phyloP scores from a whole-genome alignment of 805 yeast species.

The Deakozyma indianensis region DNA sequence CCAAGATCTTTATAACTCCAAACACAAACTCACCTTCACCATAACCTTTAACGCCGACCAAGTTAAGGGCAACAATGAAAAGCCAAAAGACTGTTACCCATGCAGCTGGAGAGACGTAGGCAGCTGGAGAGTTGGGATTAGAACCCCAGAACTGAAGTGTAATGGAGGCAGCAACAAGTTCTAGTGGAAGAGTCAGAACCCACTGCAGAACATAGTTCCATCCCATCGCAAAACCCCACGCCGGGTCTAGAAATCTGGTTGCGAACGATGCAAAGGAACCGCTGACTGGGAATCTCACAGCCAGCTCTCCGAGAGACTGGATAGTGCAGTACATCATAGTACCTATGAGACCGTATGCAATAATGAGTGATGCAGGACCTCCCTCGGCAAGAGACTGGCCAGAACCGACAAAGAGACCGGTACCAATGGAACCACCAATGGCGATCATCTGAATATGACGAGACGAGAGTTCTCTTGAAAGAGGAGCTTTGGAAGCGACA shows the following conservation, averaged over 20 bases:
- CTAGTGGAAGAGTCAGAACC: constrained; percentile 52
- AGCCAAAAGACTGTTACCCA: constrained; percentile 43
- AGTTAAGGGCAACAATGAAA: constrained; percentile 31
- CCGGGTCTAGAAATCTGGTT: constrained; percentile 48
- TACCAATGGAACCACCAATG: constrained; percentile 62
- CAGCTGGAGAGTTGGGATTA: constrained; percentile 14
- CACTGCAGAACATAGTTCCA: constrained; percentile 58
- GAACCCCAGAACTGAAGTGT: constrained; percentile 45
- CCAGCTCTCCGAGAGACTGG: constrained; percentile 54
- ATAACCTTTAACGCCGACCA: constrained; percentile 42
- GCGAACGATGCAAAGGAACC: constrained; percentile 51
- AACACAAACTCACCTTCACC: constrained; percentile 58
- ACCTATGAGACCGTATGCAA: constrained; percentile 47
- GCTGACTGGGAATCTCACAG: constrained; percentile 50
- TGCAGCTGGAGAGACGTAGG: constrained; percentile 37
- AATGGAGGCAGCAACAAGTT: constrained; percentile 48
- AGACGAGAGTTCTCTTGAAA: constrained; percentile 30
- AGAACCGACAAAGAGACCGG: constrained; percentile 60
- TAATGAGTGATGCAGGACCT: constrained; percentile 49
- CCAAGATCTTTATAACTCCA: constrained; percentile 40
- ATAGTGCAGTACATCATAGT: constrained; percentile 50
- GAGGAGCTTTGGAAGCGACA: constrained; percentile 30
- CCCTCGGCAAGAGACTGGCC: constrained; percentile 39
- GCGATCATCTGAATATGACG: constrained; percentile 65
- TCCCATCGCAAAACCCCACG: constrained; percentile 59